Evolutionary conservation across 108 stramenopile species (phyloP), one percentile per base, ranked within the genome.

Genomic region (Stephanodiscus triporus): DNA sequence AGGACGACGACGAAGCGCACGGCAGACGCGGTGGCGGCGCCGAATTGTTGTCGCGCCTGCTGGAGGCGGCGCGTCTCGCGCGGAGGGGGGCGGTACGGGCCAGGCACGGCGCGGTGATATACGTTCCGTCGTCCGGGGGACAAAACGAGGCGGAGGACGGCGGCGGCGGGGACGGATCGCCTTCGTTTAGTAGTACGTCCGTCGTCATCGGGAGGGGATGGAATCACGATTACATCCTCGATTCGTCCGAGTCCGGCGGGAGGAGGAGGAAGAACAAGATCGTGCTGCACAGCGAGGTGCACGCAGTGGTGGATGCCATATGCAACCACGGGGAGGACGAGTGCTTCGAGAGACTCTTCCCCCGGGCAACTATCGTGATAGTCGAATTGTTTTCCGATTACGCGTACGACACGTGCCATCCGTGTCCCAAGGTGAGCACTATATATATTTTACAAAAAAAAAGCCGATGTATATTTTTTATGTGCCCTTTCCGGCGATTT

Each of bases 351-450:
- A 24, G 13, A 0, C 47, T 78, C 4, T 78, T 78, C 22, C 77
- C 77, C 0, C 36, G 56, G 24, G 72, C 77, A 49, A 73, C 72
- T 2, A 74, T 78, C 14, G 16, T 78, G 6, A 78, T 78, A 57
- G 77, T 68, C 23, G 77, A 78, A 32, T 53, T 78, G 13, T 26
- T 20, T 9, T 68, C 65, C 20, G 77, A 78, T 22, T 74, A 68
- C 61, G 77, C 73, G 8, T 78, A 78, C 19, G 77, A 78, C 10
- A 47, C 54, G 14, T 74, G 73, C 19, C 77, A 78, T 61, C 77
- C 77, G 1, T 78, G 77, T 61, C 77, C 77, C 19, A 78, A 78
- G 48, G n/a, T n/a, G n/a, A n/a, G n/a, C n/a, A n/a, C n/a, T n/a
- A n/a, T n/a, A n/a, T n/a, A n/a, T n/a, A n/a, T n/a, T n/a, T n/a